phyloP scores from a whole-genome alignment of 306 rosid genomes.

The Pterocarpus santalinus region DNA sequence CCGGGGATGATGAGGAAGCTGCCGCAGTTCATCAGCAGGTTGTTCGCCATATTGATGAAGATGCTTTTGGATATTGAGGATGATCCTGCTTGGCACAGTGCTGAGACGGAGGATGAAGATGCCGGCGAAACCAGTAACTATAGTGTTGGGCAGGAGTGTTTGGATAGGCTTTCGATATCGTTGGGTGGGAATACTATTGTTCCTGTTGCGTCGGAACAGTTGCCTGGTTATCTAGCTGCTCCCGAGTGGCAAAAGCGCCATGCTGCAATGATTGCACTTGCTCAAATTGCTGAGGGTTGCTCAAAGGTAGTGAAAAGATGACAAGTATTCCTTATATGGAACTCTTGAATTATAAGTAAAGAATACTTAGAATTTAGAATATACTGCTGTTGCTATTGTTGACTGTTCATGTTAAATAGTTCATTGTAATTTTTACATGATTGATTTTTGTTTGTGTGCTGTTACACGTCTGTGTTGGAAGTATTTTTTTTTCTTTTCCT shows the following conservation, averaged over 20 bases:
- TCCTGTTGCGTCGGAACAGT: slow-evolving; percentile 93
- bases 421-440: background rate
- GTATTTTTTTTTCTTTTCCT: background rate
- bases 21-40: slow-evolving; percentile 90
- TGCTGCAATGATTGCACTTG: slow-evolving; percentile 88
- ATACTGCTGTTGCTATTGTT: slow-evolving; percentile 1
- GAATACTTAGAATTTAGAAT: background rate
- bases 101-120: slow-evolving; percentile 89
- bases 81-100: slow-evolving; percentile 85
- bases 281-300: slow-evolving; percentile 96
- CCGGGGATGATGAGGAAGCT: slow-evolving; percentile 98
- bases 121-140: slow-evolving; percentile 90
- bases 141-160: slow-evolving; percentile 95
- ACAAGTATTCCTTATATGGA: background rate
- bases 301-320: slow-evolving; percentile 68
- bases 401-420: background rate
- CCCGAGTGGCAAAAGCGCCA: slow-evolving; percentile 96
- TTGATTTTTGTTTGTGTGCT: background rate
- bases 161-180: slow-evolving; percentile 90
- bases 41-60: slow-evolving; percentile 88
- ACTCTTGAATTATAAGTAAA: background rate
- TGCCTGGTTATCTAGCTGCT: slow-evolving; percentile 86
- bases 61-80: slow-evolving; percentile 90
- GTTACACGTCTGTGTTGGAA: background rate
- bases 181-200: slow-evolving; percentile 97